Base-by-base conservation (phyloP, 345 rosid species). In the Pugionium cornutum region DNA sequence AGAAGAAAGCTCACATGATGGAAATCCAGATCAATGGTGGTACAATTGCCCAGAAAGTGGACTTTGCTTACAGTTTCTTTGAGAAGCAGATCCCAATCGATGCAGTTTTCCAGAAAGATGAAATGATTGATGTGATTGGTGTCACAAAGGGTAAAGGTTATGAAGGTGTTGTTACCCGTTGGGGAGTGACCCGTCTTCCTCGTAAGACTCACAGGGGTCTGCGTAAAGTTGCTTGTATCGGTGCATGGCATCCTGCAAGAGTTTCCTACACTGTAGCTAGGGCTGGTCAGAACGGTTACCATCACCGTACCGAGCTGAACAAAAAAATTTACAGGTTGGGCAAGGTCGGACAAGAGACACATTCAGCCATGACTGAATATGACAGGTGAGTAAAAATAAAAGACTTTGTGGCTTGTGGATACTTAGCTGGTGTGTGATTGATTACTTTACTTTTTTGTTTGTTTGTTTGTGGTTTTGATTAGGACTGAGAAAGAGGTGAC, bases 281-380 rank as follows among this genome's bases (percentile, higher is more conserved):
- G 77, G 96, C 96, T 77, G 96, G 96, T 70, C 96, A 89, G 78
- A 89, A 89, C n/a, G 96, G 96, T 40, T 89, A 89, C 71, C 96
- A 89, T 67, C 96, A 89, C 77, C 87, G 96, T 50, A 89, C 96
- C 6, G 95, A 89, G 71, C 73, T 89, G 83, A 89, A 89, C 88
- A 89, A 89, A 73, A 89, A 89, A 78, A 49, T 89, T 5, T 89
- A 89, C 85, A 85, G 80, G 79, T 7, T 89, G 31, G 95, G 96
- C 7, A 89, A 89, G 69, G 70, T 69, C 64, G 86, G 85, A 3
- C 78, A 76, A 33, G 96, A 89, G 65, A 66, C 84, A 0, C 96
- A 89, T 56, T 4, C 83, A 33, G 89, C 91, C 10, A 51, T 80
- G 46, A 89, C 96, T 9, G 96, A 89, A 57, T 89, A 78, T 42